A percentile compares a stretch with the other conserved stretches of the same genome.
Evolutionary conservation across 2,329 filamentous ascomycete species (phyloP).

Genomic region (Fusarium xylarioides): DNA sequence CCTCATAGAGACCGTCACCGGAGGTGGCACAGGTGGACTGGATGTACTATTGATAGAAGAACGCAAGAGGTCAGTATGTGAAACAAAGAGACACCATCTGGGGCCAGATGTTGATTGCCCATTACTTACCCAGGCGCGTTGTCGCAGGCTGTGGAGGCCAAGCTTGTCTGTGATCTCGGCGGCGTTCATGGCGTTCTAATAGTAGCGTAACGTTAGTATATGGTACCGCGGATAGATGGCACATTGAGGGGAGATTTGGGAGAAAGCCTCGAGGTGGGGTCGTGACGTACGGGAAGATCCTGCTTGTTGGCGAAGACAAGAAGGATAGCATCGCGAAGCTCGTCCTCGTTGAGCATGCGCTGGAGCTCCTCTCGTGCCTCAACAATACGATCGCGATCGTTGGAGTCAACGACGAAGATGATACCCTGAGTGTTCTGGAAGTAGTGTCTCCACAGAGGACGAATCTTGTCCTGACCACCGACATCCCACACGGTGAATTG

Average conservation of each 20-base stretch:
- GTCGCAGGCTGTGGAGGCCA: slow-evolving; percentile 97
- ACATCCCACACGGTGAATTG: slow-evolving; percentile 99
- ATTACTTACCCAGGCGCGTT: slow-evolving; percentile 93
- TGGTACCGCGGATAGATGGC: slow-evolving; percentile 1
- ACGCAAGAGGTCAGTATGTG: slow-evolving; percentile 37
- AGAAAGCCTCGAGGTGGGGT: slow-evolving; percentile 23
- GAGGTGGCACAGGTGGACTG: slow-evolving; percentile 99
- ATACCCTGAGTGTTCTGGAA: slow-evolving; percentile 99
- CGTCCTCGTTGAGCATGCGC: slow-evolving; percentile 98
- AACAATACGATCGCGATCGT: slow-evolving; percentile 97
- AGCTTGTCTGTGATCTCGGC: slow-evolving; percentile 99
- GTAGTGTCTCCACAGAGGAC: slow-evolving; percentile 99
- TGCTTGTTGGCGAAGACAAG: slow-evolving; percentile 99
- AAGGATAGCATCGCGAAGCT: slow-evolving; percentile 96
- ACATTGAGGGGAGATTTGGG: slow-evolving; percentile 4
- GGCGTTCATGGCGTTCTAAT: slow-evolving; percentile 98
- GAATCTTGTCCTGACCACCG: slow-evolving; percentile 99
- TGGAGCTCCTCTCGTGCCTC: slow-evolving; percentile 97
- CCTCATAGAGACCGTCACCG: slow-evolving; percentile 99
- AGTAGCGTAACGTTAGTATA: slow-evolving; percentile 29
- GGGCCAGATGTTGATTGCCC: slow-evolving; percentile 6
- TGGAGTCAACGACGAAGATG: slow-evolving; percentile 99
- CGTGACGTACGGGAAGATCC: slow-evolving; percentile 86
- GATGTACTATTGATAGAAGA: slow-evolving; percentile 76
- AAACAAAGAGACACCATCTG: not conserved